Evolutionary conservation across 345 rosid species (phyloP).

Genomic region (Conringia planisiliqua): DNA sequence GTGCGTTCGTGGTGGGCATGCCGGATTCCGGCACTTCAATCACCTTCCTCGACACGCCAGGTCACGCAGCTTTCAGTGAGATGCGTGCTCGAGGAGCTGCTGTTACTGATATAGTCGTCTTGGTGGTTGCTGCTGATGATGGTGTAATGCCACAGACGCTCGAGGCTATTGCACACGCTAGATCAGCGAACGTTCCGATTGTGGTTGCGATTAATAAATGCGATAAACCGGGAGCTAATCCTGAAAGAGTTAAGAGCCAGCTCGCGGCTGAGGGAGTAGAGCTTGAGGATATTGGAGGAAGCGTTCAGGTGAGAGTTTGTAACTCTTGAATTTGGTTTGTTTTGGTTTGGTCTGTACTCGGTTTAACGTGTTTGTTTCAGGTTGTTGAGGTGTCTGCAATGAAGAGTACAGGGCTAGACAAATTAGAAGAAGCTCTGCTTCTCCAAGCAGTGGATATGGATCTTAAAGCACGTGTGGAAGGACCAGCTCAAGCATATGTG

Average conservation of each 20-base stretch:
- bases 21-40: constrained; percentile 73
- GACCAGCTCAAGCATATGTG: constrained; percentile 94
- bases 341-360: too few relatives aligned
- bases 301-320: constrained; percentile 38
- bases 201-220: constrained; percentile 94
- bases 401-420: constrained; percentile 67
- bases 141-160: constrained; percentile 98
- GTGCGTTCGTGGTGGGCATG: constrained; percentile 91
- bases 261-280: constrained; percentile 80
- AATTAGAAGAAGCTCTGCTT: constrained; percentile 83
- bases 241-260: constrained; percentile 79
- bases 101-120: constrained; percentile 88
- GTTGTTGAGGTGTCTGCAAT: constrained; percentile 86
- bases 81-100: constrained; percentile 98
- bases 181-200: constrained; percentile 77
- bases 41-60: constrained; percentile 93
- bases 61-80: constrained; percentile 94
- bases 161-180: constrained; percentile 89
- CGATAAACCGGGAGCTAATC: constrained; percentile 80
- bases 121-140: constrained; percentile 96
- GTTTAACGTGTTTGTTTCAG: neutral
- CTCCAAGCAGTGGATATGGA: constrained; percentile 93
- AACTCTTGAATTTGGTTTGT: too few relatives aligned
- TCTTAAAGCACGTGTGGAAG: constrained; percentile 78
- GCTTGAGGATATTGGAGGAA: constrained; percentile 94